These are phyloP conservation scores for Salix exigua DNA, from an alignment of 345 rosid genomes.

Conservation along the genomic window DNA sequence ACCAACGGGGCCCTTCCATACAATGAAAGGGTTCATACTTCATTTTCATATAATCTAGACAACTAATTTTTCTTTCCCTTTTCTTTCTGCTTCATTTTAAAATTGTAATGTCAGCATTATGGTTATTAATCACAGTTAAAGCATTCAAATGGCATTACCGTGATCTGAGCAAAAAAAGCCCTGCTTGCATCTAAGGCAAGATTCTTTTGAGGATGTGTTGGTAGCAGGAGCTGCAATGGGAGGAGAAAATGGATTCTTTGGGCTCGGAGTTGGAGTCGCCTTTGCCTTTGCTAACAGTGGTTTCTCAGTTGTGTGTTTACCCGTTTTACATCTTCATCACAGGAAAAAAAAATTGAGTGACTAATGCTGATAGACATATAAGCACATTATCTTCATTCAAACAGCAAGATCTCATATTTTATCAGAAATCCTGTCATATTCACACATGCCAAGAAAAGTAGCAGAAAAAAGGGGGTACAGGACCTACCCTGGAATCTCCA, in stretches of 20 bases:
- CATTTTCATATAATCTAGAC: no score
- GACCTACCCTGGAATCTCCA: constrained; percentile 84
- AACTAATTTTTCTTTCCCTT: neutral
- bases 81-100: neutral
- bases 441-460: neutral
- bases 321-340: constrained; percentile 78
- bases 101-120: neutral
- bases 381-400: neutral
- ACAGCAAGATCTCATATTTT: neutral
- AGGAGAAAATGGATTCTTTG: constrained; percentile 33
- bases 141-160: constrained; percentile 35
- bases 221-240: constrained; percentile 33
- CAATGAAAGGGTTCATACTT: no score
- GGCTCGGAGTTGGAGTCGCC: constrained; percentile 24
- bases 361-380: neutral
- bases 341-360: constrained; percentile 14
- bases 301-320: constrained; percentile 90
- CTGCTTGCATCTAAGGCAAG: constrained; percentile 82
- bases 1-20: neutral
- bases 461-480: neutral
- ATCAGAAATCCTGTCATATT: neutral
- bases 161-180: constrained; percentile 98
- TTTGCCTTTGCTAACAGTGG: constrained; percentile 59
- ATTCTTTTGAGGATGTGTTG: constrained; percentile 47
- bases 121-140: neutral